phyloP scores from a whole-genome alignment of 2,329 filamentous ascomycete genomes.

The Neofusicoccum laricinum region DNA sequence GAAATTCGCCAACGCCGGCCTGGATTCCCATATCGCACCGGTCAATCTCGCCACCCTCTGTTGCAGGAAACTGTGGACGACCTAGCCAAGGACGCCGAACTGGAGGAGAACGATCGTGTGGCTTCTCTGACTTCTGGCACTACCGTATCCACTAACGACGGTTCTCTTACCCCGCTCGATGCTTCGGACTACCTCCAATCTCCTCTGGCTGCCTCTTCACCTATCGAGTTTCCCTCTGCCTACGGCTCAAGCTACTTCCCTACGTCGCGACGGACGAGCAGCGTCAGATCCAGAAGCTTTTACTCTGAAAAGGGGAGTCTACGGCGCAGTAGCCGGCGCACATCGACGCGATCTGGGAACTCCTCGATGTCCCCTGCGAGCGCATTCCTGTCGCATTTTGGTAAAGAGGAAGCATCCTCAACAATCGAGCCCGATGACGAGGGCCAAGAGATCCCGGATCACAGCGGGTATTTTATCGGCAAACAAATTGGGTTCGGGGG shows the following conservation, averaged over 20 bases:
- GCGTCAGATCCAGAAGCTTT: constrained; percentile 28
- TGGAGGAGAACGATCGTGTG: constrained; percentile 30
- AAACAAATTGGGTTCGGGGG: constrained; percentile 64
- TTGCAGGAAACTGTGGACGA: constrained; percentile 33
- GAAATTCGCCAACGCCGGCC: constrained; percentile 14
- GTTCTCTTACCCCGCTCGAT: constrained; percentile 38
- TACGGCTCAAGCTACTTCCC: constrained; percentile 17
- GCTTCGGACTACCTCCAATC: constrained; percentile 30
- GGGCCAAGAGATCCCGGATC: constrained; percentile 62
- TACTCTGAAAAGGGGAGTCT: constrained; percentile 23
- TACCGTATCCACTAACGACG: constrained; percentile 39
- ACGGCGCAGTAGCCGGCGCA: constrained; percentile 36
- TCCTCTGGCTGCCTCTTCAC: constrained; percentile 32
- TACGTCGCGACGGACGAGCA: constrained; percentile 29
- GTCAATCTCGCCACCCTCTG: constrained; percentile 33
- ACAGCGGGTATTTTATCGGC: constrained; percentile 63
- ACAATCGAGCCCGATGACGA: constrained; percentile 56
- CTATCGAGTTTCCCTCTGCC: constrained; percentile 33
- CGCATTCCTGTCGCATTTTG: constrained; percentile 56
- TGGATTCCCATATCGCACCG: constrained; percentile 29
- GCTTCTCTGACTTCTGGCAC: constrained; percentile 43
- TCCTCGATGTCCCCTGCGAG: constrained; percentile 57
- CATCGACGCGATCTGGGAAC: constrained; percentile 49
- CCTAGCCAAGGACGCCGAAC: constrained; percentile 4
- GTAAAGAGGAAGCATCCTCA: constrained; percentile 32